Conservation (phyloP, 106 monocot species). For the Dendrobium catenatum region DNA sequence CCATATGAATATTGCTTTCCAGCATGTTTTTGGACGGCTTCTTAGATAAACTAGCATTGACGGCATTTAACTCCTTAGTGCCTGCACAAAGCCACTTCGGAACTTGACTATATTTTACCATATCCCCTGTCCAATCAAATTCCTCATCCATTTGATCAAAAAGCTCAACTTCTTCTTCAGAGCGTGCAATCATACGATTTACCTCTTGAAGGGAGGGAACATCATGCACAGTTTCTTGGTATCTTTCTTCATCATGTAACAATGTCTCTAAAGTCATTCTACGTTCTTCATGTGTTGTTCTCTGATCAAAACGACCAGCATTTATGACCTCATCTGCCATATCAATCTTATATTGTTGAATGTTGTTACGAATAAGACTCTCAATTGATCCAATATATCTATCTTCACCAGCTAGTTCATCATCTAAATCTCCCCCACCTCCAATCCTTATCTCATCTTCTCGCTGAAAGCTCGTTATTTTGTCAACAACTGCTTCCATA, state of each 20-base stretch:
- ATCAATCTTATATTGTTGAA: slow-evolving; percentile 97
- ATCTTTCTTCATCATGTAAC: slow-evolving; percentile 92
- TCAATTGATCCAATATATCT: slow-evolving; percentile 92
- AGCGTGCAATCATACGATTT: slow-evolving; percentile 93
- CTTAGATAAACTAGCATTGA: slow-evolving; percentile 62
- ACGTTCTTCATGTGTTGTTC: slow-evolving; percentile 96
- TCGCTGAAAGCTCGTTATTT: slow-evolving; percentile 83
- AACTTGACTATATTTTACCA: slow-evolving; percentile 72
- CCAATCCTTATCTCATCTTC: slow-evolving; percentile 92
- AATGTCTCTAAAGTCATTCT: slow-evolving; percentile 85
- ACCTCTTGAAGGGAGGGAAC: slow-evolving; percentile 91
- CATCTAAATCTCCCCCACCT: slow-evolving; percentile 66
- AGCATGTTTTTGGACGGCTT: slow-evolving; percentile 73
- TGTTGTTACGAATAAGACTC: slow-evolving; percentile 92
- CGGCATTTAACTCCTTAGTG: slow-evolving; percentile 61
- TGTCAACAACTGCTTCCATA: slow-evolving; percentile 94
- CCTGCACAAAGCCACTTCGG: slow-evolving; percentile 84
- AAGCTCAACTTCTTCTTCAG: slow-evolving; percentile 80
- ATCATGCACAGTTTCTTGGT: slow-evolving; percentile 88
- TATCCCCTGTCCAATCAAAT: slow-evolving; percentile 84
- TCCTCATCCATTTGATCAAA: slow-evolving; percentile 99
- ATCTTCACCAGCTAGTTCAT: slow-evolving; percentile 92
- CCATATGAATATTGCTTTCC: slow-evolving; percentile 26
- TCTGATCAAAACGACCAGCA: slow-evolving; percentile 98
- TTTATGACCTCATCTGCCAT: slow-evolving; percentile 99